Evolutionary conservation across 208 protist genomes (phyloP).

Genomic region (Leishmania gerbilli): DNA sequence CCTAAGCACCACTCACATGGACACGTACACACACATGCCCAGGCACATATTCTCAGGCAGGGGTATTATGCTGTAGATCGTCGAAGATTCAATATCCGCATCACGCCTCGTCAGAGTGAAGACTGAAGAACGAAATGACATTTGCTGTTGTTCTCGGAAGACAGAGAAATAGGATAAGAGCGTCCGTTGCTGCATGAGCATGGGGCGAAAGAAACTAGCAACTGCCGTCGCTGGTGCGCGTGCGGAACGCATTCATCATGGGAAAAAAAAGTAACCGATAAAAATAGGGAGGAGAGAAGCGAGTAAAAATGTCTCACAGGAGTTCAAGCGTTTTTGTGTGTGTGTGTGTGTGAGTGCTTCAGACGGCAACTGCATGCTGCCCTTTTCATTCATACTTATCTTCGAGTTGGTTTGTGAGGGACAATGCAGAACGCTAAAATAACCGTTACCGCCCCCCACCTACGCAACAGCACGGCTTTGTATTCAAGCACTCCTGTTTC

Average conservation of each 20-base stretch:
- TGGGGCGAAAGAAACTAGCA: not conserved
- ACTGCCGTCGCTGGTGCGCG: not conserved
- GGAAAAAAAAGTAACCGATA: not conserved
- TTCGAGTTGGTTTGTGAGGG: not conserved
- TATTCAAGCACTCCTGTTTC: not conserved
- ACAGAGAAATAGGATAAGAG: slow-evolving; percentile 2
- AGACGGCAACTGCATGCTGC: not conserved
- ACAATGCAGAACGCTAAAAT: not conserved
- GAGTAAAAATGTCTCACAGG: not conserved
- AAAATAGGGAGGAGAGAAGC: not conserved
- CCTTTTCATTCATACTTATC: not conserved
- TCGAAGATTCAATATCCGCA: not conserved
- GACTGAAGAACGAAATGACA: slow-evolving; percentile 16
- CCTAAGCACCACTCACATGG: not conserved
- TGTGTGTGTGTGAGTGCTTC: not conserved
- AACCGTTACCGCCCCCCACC: not conserved
- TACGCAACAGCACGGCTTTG: not conserved
- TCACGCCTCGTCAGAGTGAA: slow-evolving; percentile 20
- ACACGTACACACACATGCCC: not conserved
- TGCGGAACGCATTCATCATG: not conserved
- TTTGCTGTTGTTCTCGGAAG: not conserved
- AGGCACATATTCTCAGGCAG: not conserved
- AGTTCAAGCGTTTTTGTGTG: not conserved
- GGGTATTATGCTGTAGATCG: not conserved
- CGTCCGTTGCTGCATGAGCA: not conserved